Percentiles rank a stretch among this genome's conserved stretches.
Conservation (phyloP, 2,329 filamentous ascomycete species). For the Trichocomaceae sp. region DNA sequence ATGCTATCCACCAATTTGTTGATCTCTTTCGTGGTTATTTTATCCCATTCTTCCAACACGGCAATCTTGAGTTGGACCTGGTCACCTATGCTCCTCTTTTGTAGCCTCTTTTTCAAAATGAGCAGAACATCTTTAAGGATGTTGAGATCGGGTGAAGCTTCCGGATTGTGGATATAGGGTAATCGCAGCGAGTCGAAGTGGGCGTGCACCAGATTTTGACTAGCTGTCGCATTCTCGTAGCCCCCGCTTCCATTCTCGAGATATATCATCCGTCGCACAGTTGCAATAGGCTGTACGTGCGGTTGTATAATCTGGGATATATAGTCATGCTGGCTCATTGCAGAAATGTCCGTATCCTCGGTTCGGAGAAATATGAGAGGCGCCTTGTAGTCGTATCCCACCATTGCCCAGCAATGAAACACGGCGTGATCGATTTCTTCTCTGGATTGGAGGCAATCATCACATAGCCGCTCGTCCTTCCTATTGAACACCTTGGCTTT, state of each 20-base stretch:
- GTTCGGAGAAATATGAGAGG: slow-evolving; percentile 13
- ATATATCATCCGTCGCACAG: slow-evolving; percentile 11
- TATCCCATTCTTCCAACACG: slow-evolving; percentile 15
- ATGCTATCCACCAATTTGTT: slow-evolving; percentile 16
- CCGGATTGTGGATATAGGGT: slow-evolving; percentile 13
- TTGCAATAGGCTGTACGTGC: slow-evolving; percentile 13
- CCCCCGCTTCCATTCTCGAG: slow-evolving; percentile 9
- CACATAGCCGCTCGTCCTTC: slow-evolving; percentile 14
- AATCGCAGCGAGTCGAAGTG: slow-evolving; percentile 13
- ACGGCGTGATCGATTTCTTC: slow-evolving; percentile 13
- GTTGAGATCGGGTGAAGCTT: slow-evolving; percentile 13
- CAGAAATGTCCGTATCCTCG: slow-evolving; percentile 4
- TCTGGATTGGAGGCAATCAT: slow-evolving; percentile 13
- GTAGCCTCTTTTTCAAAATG: slow-evolving; percentile 13
- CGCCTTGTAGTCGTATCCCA: slow-evolving; percentile 15
- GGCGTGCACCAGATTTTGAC: slow-evolving; percentile 12
- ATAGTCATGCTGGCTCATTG: slow-evolving; percentile 13
- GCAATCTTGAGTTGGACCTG: slow-evolving; percentile 11
- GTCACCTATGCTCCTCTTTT: slow-evolving; percentile 13
- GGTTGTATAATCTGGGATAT: slow-evolving; percentile 13
- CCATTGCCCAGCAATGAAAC: slow-evolving; percentile 15
- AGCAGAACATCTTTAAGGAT: slow-evolving; percentile 14
- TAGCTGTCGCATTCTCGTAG: slow-evolving; percentile 3
- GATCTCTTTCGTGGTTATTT: slow-evolving; percentile 13
- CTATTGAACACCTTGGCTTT: slow-evolving; percentile 15